phyloP scores from a whole-genome alignment of 208 protist species.

The Leishmania guyanensis region DNA sequence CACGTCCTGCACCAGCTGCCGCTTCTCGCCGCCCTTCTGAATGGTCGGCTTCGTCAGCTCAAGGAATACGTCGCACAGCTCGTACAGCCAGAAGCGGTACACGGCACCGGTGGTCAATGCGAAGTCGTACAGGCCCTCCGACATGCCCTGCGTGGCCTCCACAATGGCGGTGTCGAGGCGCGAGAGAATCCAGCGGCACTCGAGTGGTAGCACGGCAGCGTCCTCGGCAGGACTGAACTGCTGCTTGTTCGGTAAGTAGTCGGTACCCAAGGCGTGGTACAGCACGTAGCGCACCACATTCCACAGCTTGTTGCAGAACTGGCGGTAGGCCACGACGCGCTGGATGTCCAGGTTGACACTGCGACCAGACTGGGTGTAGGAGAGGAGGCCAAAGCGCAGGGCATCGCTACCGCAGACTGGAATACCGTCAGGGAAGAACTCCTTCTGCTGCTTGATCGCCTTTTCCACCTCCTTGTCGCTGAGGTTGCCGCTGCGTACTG shows the following conservation, averaged over 20 bases:
- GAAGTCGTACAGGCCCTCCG: conserved; percentile 93
- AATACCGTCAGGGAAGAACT: conserved; percentile 96
- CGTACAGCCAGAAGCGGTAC: conserved; percentile 97
- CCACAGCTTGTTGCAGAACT: conserved; percentile 99
- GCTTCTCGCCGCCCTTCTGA: conserved; percentile 65
- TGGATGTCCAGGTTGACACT: conserved; percentile 99
- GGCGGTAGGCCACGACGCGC: conserved; percentile 96
- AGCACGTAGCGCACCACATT: conserved; percentile 97
- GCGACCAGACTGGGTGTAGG: conserved; percentile 94
- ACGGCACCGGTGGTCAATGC: conserved; percentile 86
- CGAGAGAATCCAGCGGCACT: conserved; percentile 97
- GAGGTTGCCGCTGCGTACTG: conserved; percentile 95
- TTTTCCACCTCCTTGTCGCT: conserved; percentile 92
- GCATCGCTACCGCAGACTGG: conserved; percentile 99
- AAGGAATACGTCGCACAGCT: conserved; percentile 98
- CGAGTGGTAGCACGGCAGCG: conserved; percentile 67
- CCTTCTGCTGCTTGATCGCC: conserved; percentile 91
- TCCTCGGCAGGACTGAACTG: conserved; percentile 45
- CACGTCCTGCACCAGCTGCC: conserved; percentile 89
- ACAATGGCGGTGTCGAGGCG: conserved; percentile 85
- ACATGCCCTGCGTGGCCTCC: conserved; percentile 70
- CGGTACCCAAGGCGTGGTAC: conserved; percentile 83
- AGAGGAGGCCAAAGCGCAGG: conserved; percentile 98
- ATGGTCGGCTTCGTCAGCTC: conserved; percentile 95
- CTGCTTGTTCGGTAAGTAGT: conserved; percentile 69